Conservation (phyloP, 1,284 basidiomycete species). For the Prillingera fragicola region DNA sequence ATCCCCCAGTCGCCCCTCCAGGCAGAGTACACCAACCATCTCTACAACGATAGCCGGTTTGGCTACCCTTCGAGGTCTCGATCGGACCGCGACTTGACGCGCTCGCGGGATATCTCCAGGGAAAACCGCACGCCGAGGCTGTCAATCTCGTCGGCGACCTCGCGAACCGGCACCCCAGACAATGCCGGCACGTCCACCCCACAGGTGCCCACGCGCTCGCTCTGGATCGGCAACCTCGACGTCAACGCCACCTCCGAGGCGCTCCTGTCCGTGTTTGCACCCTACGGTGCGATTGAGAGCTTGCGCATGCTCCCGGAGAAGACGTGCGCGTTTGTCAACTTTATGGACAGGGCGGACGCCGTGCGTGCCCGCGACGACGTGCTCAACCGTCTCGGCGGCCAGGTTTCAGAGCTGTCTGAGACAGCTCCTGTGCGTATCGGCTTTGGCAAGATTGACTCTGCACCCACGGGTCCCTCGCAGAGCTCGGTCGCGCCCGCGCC, state of each 20-base stretch:
- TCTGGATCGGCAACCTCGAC: constrained; percentile 98
- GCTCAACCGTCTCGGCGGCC: constrained; percentile 84
- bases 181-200: constrained; percentile 39
- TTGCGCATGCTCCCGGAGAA: constrained; percentile 91
- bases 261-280: constrained; percentile 87
- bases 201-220: constrained; percentile 85
- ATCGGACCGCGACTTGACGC: constrained; percentile 30
- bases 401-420: constrained; percentile 79
- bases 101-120: constrained; percentile 30
- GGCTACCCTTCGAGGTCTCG: constrained; percentile 30
- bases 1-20: constrained; percentile 42
- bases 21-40: constrained; percentile 9
- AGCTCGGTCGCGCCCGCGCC: constrained; percentile 57
- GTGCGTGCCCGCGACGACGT: constrained; percentile 95
- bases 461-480: constrained; percentile 71
- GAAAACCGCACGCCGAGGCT: constrained; percentile 29
- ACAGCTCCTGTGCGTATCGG: constrained; percentile 93
- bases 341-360: constrained; percentile 88
- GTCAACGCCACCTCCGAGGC: constrained; percentile 88
- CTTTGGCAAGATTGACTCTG: constrained; percentile 93
- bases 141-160: constrained; percentile 38
- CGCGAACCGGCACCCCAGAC: constrained; percentile 42
- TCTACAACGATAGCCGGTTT: constrained; percentile 15
- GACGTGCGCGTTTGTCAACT: constrained; percentile 99
- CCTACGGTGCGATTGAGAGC: constrained; percentile 94